Conservation (phyloP, 768 basidiomycete species). For the Lentinula boryana region DNA sequence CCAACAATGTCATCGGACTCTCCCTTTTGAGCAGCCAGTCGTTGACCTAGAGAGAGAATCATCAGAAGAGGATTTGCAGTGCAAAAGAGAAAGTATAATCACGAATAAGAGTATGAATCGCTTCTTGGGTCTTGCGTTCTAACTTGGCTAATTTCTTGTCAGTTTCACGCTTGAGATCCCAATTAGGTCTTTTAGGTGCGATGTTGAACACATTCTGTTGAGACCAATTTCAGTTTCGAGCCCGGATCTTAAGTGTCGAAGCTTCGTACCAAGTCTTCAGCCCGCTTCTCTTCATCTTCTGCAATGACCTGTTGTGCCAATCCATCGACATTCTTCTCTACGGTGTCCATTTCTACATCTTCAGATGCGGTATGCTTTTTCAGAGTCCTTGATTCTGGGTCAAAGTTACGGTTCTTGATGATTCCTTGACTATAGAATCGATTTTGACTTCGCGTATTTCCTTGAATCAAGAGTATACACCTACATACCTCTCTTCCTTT, state of each 20-base stretch:
- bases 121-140: constrained; percentile 88
- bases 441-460: background rate
- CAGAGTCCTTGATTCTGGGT: constrained; percentile 78
- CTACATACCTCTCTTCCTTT: constrained; percentile 55
- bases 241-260: background rate
- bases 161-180: constrained; percentile 93
- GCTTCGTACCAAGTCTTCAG: constrained; percentile 76
- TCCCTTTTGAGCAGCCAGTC: constrained; percentile 75
- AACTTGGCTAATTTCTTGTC: constrained; percentile 85
- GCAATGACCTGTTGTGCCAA: constrained; percentile 79
- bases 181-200: constrained; percentile 93
- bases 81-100: constrained; percentile 24
- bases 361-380: constrained; percentile 55
- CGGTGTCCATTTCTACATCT: constrained; percentile 67
- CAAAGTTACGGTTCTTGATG: constrained; percentile 78
- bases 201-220: constrained; percentile 91
- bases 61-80: background rate
- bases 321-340: constrained; percentile 81
- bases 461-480: background rate
- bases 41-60: constrained; percentile 49
- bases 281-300: constrained; percentile 80
- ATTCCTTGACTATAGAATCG: constrained; percentile 36
- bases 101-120: constrained; percentile 93
- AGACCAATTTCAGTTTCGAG: constrained; percentile 5
- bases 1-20: constrained; percentile 75